phyloP scores from a whole-genome alignment of 306 rosid genomes.

The Prunus armeniaca region DNA sequence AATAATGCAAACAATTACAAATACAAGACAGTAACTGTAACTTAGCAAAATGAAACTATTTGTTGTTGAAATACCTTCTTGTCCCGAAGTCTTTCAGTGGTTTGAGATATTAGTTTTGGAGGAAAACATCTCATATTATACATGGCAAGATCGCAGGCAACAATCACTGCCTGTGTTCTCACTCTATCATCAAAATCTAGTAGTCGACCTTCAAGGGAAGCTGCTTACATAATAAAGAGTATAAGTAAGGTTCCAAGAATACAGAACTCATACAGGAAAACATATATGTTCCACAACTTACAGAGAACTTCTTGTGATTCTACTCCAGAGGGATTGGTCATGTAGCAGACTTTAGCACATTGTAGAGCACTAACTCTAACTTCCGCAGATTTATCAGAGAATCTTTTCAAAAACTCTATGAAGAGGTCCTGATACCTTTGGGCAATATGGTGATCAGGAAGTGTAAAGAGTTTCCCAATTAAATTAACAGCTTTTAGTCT shows the following conservation, averaged over 20 bases:
- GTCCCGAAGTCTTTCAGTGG: slow-evolving; percentile 77
- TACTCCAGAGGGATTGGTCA: slow-evolving; percentile 45
- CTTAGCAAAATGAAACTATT: slow-evolving; percentile 9
- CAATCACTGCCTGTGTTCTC: slow-evolving; percentile 76
- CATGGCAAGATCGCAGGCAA: slow-evolving; percentile 80
- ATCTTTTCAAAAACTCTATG: slow-evolving; percentile 75
- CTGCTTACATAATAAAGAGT: slow-evolving; percentile 47
- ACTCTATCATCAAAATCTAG: slow-evolving; percentile 82
- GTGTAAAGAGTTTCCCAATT: slow-evolving; percentile 74
- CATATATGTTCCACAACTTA: slow-evolving; percentile 42
- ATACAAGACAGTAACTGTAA: slow-evolving; percentile 9
- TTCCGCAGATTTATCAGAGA: slow-evolving; percentile 84
- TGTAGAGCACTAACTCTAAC: slow-evolving; percentile 80
- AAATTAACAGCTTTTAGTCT: slow-evolving; percentile 90
- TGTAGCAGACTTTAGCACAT: slow-evolving; percentile 65
- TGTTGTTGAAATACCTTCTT: slow-evolving; percentile 61
- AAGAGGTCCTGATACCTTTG: slow-evolving; percentile 64
- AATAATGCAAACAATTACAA: slow-evolving; percentile 13
- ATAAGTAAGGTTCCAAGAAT: slow-evolving; percentile 14
- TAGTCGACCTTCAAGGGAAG: slow-evolving; percentile 68
- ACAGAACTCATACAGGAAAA: slow-evolving; percentile 15
- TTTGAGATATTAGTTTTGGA: slow-evolving; percentile 56
- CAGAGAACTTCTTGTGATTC: slow-evolving; percentile 69
- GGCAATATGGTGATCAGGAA: slow-evolving; percentile 60
- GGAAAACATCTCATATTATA: slow-evolving; percentile 58